Percentiles rank a stretch among this genome's conserved stretches.
Evolutionary conservation across 148 eudicot species (phyloP).

Genomic region (Spergularia marina): DNA sequence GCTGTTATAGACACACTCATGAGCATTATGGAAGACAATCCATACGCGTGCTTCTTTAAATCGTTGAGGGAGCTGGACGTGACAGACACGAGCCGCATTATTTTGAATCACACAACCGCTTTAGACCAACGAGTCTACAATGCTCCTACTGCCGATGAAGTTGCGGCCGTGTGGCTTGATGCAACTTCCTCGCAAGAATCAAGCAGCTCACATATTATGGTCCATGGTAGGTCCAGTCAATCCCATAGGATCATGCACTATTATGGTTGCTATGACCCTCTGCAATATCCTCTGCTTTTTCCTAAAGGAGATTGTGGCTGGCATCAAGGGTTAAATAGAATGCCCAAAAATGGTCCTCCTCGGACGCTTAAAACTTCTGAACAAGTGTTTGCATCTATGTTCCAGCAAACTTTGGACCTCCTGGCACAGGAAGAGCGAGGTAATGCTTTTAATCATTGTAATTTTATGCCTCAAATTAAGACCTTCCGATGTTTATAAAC

Average conservation of each 20-base stretch:
- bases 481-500: too few species aligned
- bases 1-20: background rate
- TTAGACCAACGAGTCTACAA: conserved; percentile 4
- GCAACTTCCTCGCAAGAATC: background rate
- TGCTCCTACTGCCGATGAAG: conserved; percentile 6
- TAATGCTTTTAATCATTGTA: too few species aligned
- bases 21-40: background rate
- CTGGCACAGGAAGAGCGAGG: too few species aligned
- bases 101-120: background rate
- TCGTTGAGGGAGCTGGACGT: background rate
- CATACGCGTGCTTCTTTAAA: conserved; percentile 4
- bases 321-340: background rate
- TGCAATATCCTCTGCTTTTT: background rate
- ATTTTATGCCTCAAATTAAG: too few species aligned
- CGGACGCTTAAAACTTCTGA: too few species aligned
- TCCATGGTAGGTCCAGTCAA: background rate
- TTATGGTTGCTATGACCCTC: conserved; percentile 10
- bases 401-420: background rate
- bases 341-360: too few species aligned
- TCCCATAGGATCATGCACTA: background rate
- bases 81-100: background rate
- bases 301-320: background rate
- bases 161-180: background rate
- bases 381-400: too few species aligned
- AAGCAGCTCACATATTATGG: background rate